Evolutionary conservation across 2,329 filamentous ascomycete species (phyloP), one percentile per base, ranked within the genome.

Genomic region (Fusarium nelsonii): DNA sequence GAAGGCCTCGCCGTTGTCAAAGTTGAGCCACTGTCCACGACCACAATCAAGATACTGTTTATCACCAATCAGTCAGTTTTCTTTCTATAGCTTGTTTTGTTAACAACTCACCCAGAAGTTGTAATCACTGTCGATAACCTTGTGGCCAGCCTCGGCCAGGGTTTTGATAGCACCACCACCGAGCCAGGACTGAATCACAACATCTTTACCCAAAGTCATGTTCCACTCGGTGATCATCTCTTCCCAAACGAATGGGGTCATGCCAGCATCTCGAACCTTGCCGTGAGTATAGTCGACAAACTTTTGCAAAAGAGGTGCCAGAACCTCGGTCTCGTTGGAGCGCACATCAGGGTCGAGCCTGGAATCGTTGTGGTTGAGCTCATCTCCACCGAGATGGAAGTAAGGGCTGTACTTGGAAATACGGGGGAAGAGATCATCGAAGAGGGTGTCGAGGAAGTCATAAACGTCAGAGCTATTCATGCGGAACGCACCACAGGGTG

Each of bases 331-430:
- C 55, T 89, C 82, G 76, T 91, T 93, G 33, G 90, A 91, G 8
- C 84, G 78, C 37, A 97, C 88, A 1, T 88, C 91, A 6, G 90
- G 87, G 76, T 97, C 93, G 12, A 95, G 85, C 40, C 83, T 83
- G 75, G 83, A 84, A 23, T 81, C 78, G 73, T 94, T 90, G 65
- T 84, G 84, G 78, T 96, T 95, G 65, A 97, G 88, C 81, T 97
- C 94, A 74, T 97, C 94, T 56, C 94, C 94, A 44, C 94, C 94
- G 1, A 92, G 92, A 80, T 97, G 93, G 83, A 95, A 97, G 80
- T 95, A 88, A 8, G 88, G 81, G 4, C 90, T 85, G 78, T 92
- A 93, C 0, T 90, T 88, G 10, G 83, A 81, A 12, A 94, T 78
- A 30, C 92, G 85, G 15, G 93, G 93, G 54, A 97, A 81, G 26